phyloP scores from a whole-genome alignment of 176 grass and related monocot species.

The Neostapfia colusana region DNA sequence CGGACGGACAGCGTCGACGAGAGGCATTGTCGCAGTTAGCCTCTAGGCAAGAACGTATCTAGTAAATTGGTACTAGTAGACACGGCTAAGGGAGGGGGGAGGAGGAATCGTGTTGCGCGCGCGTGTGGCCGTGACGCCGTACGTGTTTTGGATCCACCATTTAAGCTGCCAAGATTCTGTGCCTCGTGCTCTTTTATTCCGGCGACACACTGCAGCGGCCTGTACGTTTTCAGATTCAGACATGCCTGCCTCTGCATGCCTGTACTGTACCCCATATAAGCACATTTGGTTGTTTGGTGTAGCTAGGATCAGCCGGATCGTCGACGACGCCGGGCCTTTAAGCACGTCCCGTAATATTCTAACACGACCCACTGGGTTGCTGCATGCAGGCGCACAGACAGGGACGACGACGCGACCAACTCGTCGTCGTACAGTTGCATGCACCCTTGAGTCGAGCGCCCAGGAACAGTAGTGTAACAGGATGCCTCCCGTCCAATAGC shows the following conservation, averaged over 20 bases:
- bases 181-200: not conserved
- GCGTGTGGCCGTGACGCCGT: not conserved
- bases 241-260: not conserved
- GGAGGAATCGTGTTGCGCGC: not conserved
- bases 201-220: not conserved
- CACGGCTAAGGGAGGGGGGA: not conserved
- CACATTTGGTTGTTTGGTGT: not conserved
- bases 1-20: not conserved
- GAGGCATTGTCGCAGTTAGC: no score
- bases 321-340: not conserved
- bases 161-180: slow-evolving; percentile 32
- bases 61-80: no score
- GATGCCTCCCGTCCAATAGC: slow-evolving; percentile 39
- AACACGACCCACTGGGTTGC: not conserved
- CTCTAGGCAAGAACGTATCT: not conserved
- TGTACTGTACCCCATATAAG: not conserved
- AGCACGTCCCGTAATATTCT: not conserved
- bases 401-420: not conserved
- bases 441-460: not conserved
- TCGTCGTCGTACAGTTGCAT: slow-evolving; percentile 9
- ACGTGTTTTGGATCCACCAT: slow-evolving; percentile 35
- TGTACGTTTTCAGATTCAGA: slow-evolving; percentile 8
- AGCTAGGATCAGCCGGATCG: no score
- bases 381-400: not conserved
- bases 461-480: not conserved